These are phyloP conservation scores for Boletus eberwhitei DNA, from an alignment of 768 basidiomycete genomes.

Conservation along the genomic window DNA sequence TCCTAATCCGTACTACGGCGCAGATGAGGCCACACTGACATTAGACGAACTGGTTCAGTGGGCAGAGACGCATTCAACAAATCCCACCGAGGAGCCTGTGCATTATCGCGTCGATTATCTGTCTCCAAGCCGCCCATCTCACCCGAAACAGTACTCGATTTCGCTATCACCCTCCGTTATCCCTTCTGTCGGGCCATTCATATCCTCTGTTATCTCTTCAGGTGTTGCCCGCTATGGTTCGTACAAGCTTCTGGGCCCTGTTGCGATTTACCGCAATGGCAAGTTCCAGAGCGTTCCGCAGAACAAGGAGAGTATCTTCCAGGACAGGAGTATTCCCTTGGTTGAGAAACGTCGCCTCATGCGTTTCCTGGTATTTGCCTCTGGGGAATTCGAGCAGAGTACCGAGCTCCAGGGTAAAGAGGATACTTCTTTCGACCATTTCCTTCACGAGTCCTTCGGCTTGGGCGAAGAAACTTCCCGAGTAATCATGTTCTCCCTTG, in stretches of 20 bases:
- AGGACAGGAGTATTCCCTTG: conserved; percentile 68
- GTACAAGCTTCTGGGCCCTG: conserved; percentile 76
- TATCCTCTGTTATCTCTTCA: conserved; percentile 73
- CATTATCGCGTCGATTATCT: conserved; percentile 37
- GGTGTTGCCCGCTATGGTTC: conserved; percentile 90
- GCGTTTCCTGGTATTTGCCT: conserved; percentile 85
- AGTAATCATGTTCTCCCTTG: conserved; percentile 75
- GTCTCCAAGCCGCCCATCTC: conserved; percentile 42
- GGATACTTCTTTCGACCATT: conserved; percentile 54
- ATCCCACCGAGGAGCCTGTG: conserved; percentile 7
- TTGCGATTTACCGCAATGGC: conserved; percentile 55
- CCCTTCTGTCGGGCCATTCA: conserved; percentile 73
- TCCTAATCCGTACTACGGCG: conserved; percentile 80
- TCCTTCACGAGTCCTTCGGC: conserved; percentile 61
- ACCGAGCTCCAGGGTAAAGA: conserved; percentile 57
- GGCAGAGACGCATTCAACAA: conserved; percentile 43
- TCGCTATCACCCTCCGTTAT: conserved; percentile 84
- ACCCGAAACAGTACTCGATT: conserved; percentile 76
- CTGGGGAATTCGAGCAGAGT: conserved; percentile 66
- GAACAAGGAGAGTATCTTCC: conserved; percentile 93
- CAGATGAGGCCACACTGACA: conserved; percentile 73
- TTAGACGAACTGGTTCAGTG: conserved; percentile 76
- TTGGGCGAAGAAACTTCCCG: conserved; percentile 54
- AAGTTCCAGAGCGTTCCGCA: conserved; percentile 69
- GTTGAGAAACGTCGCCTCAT: conserved; percentile 88